Base-by-base conservation (phyloP, 2,329 filamentous ascomycete genomes). In the Cucurbitaria berberidis region DNA sequence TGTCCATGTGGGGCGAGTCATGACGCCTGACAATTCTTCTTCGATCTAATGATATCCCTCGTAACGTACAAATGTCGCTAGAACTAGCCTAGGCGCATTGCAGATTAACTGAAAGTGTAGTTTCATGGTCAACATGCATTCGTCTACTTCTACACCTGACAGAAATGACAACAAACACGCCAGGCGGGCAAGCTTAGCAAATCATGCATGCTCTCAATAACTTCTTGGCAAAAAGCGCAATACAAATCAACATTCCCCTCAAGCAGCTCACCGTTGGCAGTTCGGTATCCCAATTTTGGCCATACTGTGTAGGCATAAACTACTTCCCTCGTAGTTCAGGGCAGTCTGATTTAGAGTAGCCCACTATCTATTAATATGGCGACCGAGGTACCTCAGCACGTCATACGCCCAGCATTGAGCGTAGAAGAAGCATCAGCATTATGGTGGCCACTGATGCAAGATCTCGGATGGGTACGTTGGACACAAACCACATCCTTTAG, bases 371-470 rank as follows among this genome's bases (percentile, higher is more conserved):
- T 3, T 19, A 16, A 22, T 22, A 59, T 59, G 56, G 24, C 30
- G 35, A 21, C 44, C 18, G 22, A 44, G 15, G 9, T 30, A 10
- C 32, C 43, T 8, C 13, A 24, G 5, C 63, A 57, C 46, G 48
- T 51, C 9, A 49, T 72, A n/a, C 64, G 68, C 5, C 41, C 61
- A 1, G 63, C 67, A 0, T 43, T 53, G 19, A 60, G 49, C 15
- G 24, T 66, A 2, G 46, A 64, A 21, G 68, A 72, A 53, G 64
- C 52, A n/a, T 51, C 34, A 9, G 48, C 62, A 2, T 39, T 74
- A 22, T 76, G 70, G 70, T 76, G 73, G 70, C 66, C 70, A 7
- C 58, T 69, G 30, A 74, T 76, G 66, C 55, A 66, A 48, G 55
- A 59, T 8, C 58, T 75, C 3, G 70, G 64, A 29, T 76, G 73